Percentiles rank a stretch among this genome's conserved stretches.
phyloP scores from a whole-genome alignment of 805 yeast species.

The Candida multigemmis region DNA sequence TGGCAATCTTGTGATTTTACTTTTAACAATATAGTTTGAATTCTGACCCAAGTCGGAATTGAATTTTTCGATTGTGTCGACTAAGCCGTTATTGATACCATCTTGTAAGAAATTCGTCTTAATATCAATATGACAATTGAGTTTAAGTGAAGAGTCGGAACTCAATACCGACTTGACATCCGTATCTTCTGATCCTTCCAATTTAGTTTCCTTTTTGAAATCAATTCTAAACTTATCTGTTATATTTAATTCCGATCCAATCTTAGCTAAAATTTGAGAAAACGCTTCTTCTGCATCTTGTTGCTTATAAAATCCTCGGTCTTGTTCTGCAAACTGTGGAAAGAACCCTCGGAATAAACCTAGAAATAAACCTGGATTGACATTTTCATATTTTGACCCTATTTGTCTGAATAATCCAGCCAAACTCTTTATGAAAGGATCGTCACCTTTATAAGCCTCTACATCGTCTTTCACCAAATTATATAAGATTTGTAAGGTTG shows the following conservation, averaged over 20 bases:
- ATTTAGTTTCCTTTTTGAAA: conserved; percentile 55
- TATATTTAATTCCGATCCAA: conserved; percentile 40
- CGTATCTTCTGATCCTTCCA: conserved; percentile 39
- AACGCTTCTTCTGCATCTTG: conserved; percentile 98
- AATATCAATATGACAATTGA: conserved; percentile 83
- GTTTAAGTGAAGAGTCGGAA: conserved; percentile 53
- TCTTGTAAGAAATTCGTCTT: conserved; percentile 81
- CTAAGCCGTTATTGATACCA: conserved; percentile 68
- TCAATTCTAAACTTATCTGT: conserved; percentile 55
- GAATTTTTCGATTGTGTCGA: conserved; percentile 70
- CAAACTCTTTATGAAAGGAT: conserved; percentile 20
- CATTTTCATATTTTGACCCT: conserved; percentile 34
- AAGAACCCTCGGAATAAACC: conserved; percentile 53
- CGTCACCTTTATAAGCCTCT: conserved; percentile 15
- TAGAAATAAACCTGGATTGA: conserved; percentile 64
- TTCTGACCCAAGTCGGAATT: conserved; percentile 62
- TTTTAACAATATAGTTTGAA: conserved; percentile 56
- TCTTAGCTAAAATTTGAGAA: conserved; percentile 59
- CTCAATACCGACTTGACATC: conserved; percentile 6
- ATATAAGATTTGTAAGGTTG: conserved; percentile 53
- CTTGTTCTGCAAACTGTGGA: conserved; percentile 88
- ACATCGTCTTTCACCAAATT: conserved; percentile 39
- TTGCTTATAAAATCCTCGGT: conserved; percentile 72
- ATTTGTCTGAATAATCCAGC: conserved; percentile 38
- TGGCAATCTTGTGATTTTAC: conserved; percentile 70